Evolutionary conservation across 257 asterid species (phyloP).

Genomic region (Nemophila menziesii): DNA sequence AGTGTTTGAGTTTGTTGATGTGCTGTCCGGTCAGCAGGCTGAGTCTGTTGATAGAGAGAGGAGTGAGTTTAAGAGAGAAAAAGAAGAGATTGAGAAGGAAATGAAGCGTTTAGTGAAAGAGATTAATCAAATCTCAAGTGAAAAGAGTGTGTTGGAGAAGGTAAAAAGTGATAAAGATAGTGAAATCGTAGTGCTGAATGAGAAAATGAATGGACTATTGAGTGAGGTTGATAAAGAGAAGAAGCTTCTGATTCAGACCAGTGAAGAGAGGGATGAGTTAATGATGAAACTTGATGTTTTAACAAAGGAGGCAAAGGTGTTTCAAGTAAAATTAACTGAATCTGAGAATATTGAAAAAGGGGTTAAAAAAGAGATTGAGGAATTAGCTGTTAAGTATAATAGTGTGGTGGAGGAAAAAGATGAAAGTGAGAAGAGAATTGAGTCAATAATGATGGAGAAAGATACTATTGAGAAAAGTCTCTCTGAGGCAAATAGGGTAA

Average conservation of each 20-base stretch:
- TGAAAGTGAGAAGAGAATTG: slow-evolving; percentile 29
- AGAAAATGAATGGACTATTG: slow-evolving; percentile 23
- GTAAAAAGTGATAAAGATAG: slow-evolving; percentile 21
- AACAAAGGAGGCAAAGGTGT: slow-evolving; percentile 21
- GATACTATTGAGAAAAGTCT: slow-evolving; percentile 26
- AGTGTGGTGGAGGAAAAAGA: slow-evolving; percentile 23
- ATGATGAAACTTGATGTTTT: slow-evolving; percentile 22
- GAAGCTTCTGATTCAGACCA: slow-evolving; percentile 18
- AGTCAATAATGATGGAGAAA: slow-evolving; percentile 23
- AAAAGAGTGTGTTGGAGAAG: slow-evolving; percentile 26
- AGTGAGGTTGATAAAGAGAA: slow-evolving; percentile 25
- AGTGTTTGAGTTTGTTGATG: slow-evolving; percentile 31
- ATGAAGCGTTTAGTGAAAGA: slow-evolving; percentile 33
- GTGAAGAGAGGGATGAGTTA: slow-evolving; percentile 38
- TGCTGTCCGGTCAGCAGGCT: slow-evolving; percentile 23
- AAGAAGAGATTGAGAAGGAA: slow-evolving; percentile 7
- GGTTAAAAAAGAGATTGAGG: slow-evolving; percentile 22
- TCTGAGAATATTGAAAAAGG: slow-evolving; percentile 25
- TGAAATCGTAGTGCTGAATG: slow-evolving; percentile 28
- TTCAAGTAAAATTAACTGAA: slow-evolving; percentile 26
- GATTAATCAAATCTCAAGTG: slow-evolving; percentile 18
- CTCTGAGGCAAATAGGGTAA: slow-evolving; percentile 18
- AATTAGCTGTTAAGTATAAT: slow-evolving; percentile 21
- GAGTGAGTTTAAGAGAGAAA: slow-evolving; percentile 10
- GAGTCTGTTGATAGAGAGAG: slow-evolving; percentile 29